Base-by-base conservation (phyloP, 2,329 filamentous ascomycete species). In the Dactylellina parvicollis region DNA sequence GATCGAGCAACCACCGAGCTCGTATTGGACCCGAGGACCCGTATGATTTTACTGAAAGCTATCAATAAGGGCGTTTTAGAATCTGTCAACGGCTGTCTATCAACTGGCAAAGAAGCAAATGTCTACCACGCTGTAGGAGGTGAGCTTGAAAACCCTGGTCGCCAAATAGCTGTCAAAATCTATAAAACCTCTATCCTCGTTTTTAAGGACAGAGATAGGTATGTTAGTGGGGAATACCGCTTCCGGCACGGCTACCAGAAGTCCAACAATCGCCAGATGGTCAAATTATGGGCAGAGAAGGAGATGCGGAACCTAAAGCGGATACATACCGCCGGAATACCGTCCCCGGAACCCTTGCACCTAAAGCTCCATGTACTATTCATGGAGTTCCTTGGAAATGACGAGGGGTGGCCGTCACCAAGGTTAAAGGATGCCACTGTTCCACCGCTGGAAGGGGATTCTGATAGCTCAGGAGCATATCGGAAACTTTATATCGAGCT, bases 101-200 rank as follows among this genome's bases (percentile, higher is more conserved):
- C 92, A 74, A 99, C 95, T 0, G 95, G 95, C 64, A 99, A 99
- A 81, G 95, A 99, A 81, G 95, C 95, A 72, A 99, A 99, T 80
- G 95, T 99, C 24, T 99, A 99, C 82, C 92, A 96, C 75, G 92
- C 94, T 16, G 85, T 96, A 9, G 82, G 84, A 0, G 83, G 85
- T 1, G 81, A 83, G 3, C 80, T 85, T 5, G 83, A 84, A 38
- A 81, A 82, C 16, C 77, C 80, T 1, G 82, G 85, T 18, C 82
- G 86, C 0, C 82, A 88, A 0, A 88, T 92, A 52, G 95, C 95
- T 10, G 92, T 98, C 84, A 99, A 99, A 83, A 92, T 99, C 55
- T 99, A 99, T 87, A 99, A 99, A 86, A 99, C 95, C 5, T 91
- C 91, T 61, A 99, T 99, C 76, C 84, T 99, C 30, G 92, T 96